phyloP scores from a whole-genome alignment of 139 green algal species.

The Nannochloris sp. region DNA sequence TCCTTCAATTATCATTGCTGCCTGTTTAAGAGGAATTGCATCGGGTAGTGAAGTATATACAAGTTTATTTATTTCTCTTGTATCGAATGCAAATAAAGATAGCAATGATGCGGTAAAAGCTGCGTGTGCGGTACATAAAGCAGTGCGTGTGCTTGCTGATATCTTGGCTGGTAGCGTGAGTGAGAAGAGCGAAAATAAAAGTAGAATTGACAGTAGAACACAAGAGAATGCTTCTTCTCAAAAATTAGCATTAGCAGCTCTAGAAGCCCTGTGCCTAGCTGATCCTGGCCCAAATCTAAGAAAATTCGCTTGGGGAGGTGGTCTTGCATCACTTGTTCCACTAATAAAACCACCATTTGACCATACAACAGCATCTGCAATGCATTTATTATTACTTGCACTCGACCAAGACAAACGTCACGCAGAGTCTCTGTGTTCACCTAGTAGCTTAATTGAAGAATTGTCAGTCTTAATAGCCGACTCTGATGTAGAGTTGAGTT shows the following conservation, averaged over 20 bases:
- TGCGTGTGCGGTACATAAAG: background rate
- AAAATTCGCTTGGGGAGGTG: background rate
- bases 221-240: no score
- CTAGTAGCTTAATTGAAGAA: conserved; percentile 5
- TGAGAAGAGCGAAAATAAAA: background rate
- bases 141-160: background rate
- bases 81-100: no score
- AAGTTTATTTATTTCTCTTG: background rate
- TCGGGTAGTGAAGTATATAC: background rate
- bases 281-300: background rate
- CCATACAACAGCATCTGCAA: background rate
- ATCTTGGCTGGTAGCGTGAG: background rate
- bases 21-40: background rate
- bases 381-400: background rate
- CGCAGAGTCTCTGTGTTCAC: background rate
- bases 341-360: background rate
- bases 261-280: background rate
- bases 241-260: background rate
- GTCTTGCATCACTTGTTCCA: background rate
- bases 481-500: background rate
- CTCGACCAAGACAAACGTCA: background rate
- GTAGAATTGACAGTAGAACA: no score
- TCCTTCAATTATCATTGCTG: background rate
- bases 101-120: background rate
- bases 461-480: conserved; percentile 16